These are phyloP conservation scores for Hippophae gyantsensis DNA, from an alignment of 306 rosid species.

Conservation along the genomic window DNA sequence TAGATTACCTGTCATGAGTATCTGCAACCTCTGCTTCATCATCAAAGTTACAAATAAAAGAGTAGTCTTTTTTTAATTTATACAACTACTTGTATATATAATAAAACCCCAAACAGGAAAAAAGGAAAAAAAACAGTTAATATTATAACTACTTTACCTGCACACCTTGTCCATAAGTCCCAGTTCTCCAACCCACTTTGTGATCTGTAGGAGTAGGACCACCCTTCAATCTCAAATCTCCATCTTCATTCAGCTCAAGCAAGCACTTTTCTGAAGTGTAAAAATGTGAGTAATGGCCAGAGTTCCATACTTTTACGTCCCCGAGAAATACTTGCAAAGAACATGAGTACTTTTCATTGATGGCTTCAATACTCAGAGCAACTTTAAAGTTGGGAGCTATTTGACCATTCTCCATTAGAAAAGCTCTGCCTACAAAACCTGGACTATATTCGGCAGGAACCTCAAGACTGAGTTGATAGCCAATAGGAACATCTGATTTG, in stretches of 20 bases:
- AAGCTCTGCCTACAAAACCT: constrained; percentile 59
- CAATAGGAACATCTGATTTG: constrained; percentile 36
- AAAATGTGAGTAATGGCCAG: constrained; percentile 65
- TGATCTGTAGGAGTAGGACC: constrained; percentile 20
- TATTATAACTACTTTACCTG: constrained; percentile 39
- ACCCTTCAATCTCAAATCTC: constrained; percentile 74
- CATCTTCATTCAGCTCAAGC: constrained; percentile 51
- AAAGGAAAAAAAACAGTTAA: background rate
- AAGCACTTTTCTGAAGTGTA: constrained; percentile 45
- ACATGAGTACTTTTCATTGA: constrained; percentile 46
- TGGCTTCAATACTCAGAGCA: constrained; percentile 59
- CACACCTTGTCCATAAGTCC: constrained; percentile 85
- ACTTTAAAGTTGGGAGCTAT: constrained; percentile 47
- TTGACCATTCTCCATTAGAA: constrained; percentile 35
- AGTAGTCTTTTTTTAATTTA: too few species aligned
- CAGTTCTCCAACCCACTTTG: constrained; percentile 78
- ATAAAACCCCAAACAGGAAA: background rate
- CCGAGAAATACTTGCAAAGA: constrained; percentile 76
- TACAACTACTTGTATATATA: too few species aligned
- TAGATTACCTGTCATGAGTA: constrained; percentile 52
- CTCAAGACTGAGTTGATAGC: constrained; percentile 34
- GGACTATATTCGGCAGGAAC: constrained; percentile 43
- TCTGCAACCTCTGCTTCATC: constrained; percentile 50
- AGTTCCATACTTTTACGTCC: constrained; percentile 78
- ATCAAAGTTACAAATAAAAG: background rate